Base-by-base conservation (phyloP, 192 early-diverging fungal species). In the Globomyces pollinis-pini region DNA sequence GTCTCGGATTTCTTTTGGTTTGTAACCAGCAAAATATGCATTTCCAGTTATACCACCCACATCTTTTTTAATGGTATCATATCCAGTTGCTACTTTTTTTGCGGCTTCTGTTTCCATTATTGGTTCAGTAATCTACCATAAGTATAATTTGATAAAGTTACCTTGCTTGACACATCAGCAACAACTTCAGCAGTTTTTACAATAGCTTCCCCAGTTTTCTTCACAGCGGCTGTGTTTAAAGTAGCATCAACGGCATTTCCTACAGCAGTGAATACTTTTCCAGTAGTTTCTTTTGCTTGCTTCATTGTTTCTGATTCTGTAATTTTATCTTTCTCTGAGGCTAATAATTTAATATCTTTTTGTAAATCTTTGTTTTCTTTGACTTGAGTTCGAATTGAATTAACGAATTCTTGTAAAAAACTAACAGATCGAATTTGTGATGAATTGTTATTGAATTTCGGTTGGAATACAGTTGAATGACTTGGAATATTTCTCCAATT, bases 281-380 rank as follows among this genome's bases (percentile, higher is more conserved):
- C 31, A 4, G 72, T 69, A 21, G 64, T 67, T 45, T 71, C 55
- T 67, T 86, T 90, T 43, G 96, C 93, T 59, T 81, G 80, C 66
- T 88, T 88, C 68, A 99, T 76, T 28, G 91, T 78, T 32, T 94
- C 94, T 26, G 84, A 88, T 54, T 96, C 91, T 0, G 81, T 74
- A 5, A 95, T 75, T 68, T 91, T 86, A 36, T 79, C 84, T 26
- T 84, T 75, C 62, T 86, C 86, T 36, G 90, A 93, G 47, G 82
- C 84, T 29, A 99, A 71, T 51, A 85, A 86, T 83, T 96, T 93
- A 54, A 97, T 85, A 68, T 90, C 87, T 29, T 88, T 68, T 60
- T 95, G 88, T 16, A 99, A 70, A 60, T 98, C 94, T 71, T 91
- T 80, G 74, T 93, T 96, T 73, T 97, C 93, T 70, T 89, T 80